These are phyloP conservation scores for Acer yangbiense DNA, from an alignment of 345 rosid species.

Conservation along the genomic window DNA sequence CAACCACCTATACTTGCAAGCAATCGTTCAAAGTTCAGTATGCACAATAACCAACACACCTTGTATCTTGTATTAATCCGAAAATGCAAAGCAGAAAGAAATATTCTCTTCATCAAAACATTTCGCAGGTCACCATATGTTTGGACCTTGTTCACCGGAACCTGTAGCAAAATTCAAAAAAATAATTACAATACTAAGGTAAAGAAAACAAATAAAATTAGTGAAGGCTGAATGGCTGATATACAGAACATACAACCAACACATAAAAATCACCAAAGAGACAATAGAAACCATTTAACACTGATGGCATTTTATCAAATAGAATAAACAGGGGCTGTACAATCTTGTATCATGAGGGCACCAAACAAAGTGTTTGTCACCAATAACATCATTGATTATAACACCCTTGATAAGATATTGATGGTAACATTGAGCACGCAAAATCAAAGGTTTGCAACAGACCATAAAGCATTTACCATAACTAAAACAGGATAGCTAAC, in stretches of 20 bases:
- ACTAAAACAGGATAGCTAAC: not conserved
- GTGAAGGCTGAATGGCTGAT: not conserved
- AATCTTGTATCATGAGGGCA: not conserved
- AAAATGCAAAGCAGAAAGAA: conserved; percentile 96
- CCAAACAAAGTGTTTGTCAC: not conserved
- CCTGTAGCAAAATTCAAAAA: conserved; percentile 52
- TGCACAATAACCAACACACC: conserved; percentile 44
- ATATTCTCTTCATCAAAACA: conserved; percentile 98
- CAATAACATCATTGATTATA: not conserved
- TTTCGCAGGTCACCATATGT: conserved; percentile 90
- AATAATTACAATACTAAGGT: not conserved
- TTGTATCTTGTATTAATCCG: conserved; percentile 97
- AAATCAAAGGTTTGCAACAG: not conserved
- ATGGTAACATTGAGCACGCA: not conserved
- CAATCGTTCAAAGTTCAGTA: not conserved
- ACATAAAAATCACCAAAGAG: not conserved
- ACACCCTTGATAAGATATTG: not conserved
- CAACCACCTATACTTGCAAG: conserved; percentile 1
- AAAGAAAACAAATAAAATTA: not conserved
- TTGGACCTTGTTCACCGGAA: conserved; percentile 86
- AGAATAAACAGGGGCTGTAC: not conserved
- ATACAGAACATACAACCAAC: not conserved
- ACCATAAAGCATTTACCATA: not conserved
- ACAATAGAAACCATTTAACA: not conserved
- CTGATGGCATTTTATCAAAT: not conserved